These are phyloP conservation scores for Botryosphaeria agaves DNA, from an alignment of 2,329 filamentous ascomycete genomes.

Conservation along the genomic window DNA sequence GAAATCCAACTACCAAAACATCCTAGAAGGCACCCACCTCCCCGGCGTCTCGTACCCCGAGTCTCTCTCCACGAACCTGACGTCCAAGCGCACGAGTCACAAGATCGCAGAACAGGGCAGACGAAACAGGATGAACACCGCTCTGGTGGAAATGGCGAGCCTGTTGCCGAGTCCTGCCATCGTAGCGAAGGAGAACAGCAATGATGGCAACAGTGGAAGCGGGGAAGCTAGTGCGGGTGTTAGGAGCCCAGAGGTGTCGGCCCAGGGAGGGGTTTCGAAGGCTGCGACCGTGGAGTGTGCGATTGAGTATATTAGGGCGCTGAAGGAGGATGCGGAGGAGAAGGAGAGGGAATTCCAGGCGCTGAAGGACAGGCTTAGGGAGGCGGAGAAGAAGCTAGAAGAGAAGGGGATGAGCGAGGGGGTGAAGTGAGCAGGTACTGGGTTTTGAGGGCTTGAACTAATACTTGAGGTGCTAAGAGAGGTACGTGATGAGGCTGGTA, in stretches of 20 bases:
- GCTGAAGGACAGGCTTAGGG: conserved; percentile 31
- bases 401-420: too few species aligned
- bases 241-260: conserved; percentile 16
- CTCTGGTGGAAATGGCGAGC: conserved; percentile 76
- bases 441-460: too few species aligned
- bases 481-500: too few species aligned
- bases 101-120: conserved; percentile 96
- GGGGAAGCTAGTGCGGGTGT: conserved; percentile 31
- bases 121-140: conserved; percentile 86
- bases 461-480: too few species aligned
- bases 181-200: conserved; percentile 9
- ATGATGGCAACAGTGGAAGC: conserved; percentile 13
- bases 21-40: conserved; percentile 79
- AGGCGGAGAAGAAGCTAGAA: conserved; percentile 2
- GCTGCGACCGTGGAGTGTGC: conserved; percentile 95
- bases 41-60: conserved; percentile 84
- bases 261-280: conserved; percentile 31
- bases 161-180: conserved; percentile 45
- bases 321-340: conserved; percentile 56
- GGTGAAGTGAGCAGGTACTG: too few species aligned
- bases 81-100: conserved; percentile 91
- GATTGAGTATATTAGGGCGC: conserved; percentile 80
- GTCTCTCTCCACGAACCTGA: conserved; percentile 80
- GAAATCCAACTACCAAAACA: conserved; percentile 97
- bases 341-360: conserved; percentile 42